Evolutionary conservation across 1,284 basidiomycete genomes (phyloP), one percentile per base, ranked within the genome.

Genomic region (Sporisorium graminicola): DNA sequence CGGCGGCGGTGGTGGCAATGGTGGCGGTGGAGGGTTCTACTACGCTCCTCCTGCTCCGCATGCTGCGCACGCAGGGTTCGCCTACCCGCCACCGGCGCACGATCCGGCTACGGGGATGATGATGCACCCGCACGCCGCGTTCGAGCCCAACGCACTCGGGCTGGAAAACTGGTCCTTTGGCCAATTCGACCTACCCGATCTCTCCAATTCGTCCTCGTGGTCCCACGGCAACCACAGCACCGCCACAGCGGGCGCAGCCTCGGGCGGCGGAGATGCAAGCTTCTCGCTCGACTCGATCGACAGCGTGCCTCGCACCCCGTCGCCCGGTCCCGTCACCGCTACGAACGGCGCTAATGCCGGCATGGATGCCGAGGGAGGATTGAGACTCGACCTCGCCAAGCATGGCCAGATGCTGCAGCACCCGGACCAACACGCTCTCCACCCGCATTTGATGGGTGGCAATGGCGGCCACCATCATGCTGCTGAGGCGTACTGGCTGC

Each of bases 271-370:
- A n/a, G n/a, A 58, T 14, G 42, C 44, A 14, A 52, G 46, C 10
- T 60, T 60, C 24, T 44, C 58, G 27, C 29, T 60, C 22, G 58
- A 60, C 18, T 46, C 55, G 31, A 29, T 58, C 29, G 27, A n/a
- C 18, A 31, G 53, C 24, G 55, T 29, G 2, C 50, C 58, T 13
- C 29, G 49, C 9, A 59, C 47, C 2, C 58, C 58, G 1, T 49
- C 44, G 3, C 56, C 56, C 1, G 46, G 44, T 20, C 56, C 56
- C 18, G 40, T 40, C 0, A 9, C 18, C 24, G 43, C 6, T 14
- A 22, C 31, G 13, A 18, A n/a, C 14, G 20, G 8, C 4, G n/a
- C 13, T 8, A 43, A 18, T 14, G 8, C 43, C 5, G 24, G 7
- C 7, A 1, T 16, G 14, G 20, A 52, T 1, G 33, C 22, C 9